Percentiles rank a stretch among this genome's conserved stretches.
Evolutionary conservation across 306 rosid genomes (phyloP).

Genomic region (Oxytropis ochrocephala): DNA sequence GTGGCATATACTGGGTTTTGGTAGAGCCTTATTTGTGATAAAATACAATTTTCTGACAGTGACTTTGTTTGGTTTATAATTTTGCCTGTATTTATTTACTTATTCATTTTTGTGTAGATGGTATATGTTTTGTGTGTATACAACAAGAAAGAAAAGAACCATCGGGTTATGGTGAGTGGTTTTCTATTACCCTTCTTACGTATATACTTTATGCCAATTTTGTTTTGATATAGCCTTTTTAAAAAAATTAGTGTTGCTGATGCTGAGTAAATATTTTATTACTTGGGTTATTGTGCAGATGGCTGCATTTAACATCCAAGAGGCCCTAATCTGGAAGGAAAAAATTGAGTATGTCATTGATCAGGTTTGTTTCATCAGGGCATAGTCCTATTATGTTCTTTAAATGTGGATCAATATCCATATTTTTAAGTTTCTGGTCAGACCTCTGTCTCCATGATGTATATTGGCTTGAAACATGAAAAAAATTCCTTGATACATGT

Average conservation of each 20-base stretch:
- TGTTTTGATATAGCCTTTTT: not conserved
- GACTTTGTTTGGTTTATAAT: constrained; percentile 10
- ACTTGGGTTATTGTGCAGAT: constrained; percentile 49
- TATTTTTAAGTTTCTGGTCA: constrained; percentile 10
- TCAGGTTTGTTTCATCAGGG: constrained; percentile 50
- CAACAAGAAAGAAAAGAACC: constrained; percentile 92
- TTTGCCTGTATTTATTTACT: constrained; percentile 12
- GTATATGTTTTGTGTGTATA: constrained; percentile 88
- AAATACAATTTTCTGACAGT: not conserved
- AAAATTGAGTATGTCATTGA: constrained; percentile 89
- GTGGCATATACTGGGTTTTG: constrained; percentile 7
- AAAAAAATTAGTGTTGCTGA: not conserved
- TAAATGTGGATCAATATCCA: constrained; percentile 6
- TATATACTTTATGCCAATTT: not conserved
- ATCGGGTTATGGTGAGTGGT: constrained; percentile 81
- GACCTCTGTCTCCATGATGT: constrained; percentile 8
- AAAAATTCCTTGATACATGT: constrained; percentile 4
- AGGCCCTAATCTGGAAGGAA: constrained; percentile 92
- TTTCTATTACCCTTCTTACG: not conserved
- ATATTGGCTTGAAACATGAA: constrained; percentile 4
- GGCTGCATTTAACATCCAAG: constrained; percentile 99
- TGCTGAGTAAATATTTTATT: constrained; percentile 6
- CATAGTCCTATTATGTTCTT: not conserved
- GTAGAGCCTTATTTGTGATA: not conserved
- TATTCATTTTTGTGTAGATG: constrained; percentile 59